Conservation (phyloP, 768 basidiomycete genomes). For the Rhodotorula diobovata region DNA sequence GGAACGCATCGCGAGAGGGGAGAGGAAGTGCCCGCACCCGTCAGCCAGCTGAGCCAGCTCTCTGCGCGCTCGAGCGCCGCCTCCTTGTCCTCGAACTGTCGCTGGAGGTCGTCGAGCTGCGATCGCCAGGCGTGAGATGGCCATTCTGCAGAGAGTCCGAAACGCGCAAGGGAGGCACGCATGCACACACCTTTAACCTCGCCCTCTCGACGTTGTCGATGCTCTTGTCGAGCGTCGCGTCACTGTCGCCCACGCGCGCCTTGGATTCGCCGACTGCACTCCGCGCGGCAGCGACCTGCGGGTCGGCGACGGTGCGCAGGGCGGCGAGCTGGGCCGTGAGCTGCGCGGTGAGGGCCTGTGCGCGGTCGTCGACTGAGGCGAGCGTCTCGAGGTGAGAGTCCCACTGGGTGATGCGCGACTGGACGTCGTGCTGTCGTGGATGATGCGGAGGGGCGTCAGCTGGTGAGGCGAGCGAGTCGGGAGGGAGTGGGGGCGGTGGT, state of each 20-base stretch:
- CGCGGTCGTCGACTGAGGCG: not conserved
- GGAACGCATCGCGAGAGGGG: not conserved
- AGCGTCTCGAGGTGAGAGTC: not conserved
- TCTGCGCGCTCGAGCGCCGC: not conserved
- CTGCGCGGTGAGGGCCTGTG: not conserved
- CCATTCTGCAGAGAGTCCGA: too few relatives aligned
- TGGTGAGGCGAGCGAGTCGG: not conserved
- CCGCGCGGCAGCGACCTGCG: not conserved
- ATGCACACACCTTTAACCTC: not conserved
- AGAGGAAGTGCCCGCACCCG: constrained; percentile 1
- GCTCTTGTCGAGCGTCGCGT: not conserved
- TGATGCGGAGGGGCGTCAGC: not conserved
- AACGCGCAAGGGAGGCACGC: not conserved
- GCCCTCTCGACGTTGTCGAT: not conserved
- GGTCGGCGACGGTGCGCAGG: not conserved
- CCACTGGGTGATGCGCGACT: not conserved
- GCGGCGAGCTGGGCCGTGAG: not conserved
- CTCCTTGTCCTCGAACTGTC: not conserved
- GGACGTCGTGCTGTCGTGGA: not conserved
- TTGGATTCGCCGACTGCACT: not conserved
- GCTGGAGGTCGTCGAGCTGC: constrained; percentile 3
- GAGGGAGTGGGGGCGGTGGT: not conserved
- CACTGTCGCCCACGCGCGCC: not conserved
- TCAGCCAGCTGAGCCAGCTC: not conserved
- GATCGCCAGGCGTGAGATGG: not conserved